A percentile compares a stretch with the other conserved stretches of the same genome.
These are phyloP conservation scores for Rhizophagus sp. DNA, from an alignment of 192 early-diverging fungal genomes.

Conservation along the genomic window DNA sequence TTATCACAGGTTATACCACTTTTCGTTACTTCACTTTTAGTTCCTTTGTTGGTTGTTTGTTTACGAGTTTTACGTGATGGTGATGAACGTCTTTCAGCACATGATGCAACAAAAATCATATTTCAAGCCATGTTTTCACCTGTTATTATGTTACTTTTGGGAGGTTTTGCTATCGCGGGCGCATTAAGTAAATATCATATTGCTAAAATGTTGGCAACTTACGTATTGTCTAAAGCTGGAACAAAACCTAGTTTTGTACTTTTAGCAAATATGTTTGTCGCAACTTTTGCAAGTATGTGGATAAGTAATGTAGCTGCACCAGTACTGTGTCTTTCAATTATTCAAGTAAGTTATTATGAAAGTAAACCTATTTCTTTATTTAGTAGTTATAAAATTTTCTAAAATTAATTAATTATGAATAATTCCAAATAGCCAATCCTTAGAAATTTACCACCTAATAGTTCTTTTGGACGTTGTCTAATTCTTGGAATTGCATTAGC, in stretches of 20 bases:
- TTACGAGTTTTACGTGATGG: constrained; percentile 81
- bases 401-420: background rate
- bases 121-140: constrained; percentile 95
- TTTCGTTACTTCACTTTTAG: constrained; percentile 86
- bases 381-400: background rate
- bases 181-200: constrained; percentile 96
- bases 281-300: constrained; percentile 98
- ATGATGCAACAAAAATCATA: constrained; percentile 78
- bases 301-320: constrained; percentile 97
- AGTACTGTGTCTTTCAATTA: constrained; percentile 92
- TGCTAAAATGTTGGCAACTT: constrained; percentile 86
- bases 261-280: constrained; percentile 93
- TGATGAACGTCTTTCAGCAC: constrained; percentile 65
- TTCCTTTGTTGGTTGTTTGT: constrained; percentile 84
- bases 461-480: constrained; percentile 80
- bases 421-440: constrained; percentile 73
- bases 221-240: constrained; percentile 90
- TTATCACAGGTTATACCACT: constrained; percentile 74
- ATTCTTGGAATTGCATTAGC: constrained; percentile 97
- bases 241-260: constrained; percentile 80
- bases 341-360: constrained; percentile 54
- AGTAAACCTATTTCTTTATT: background rate
- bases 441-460: constrained; percentile 80
- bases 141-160: constrained; percentile 93
- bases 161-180: constrained; percentile 92